Evolutionary conservation across 768 basidiomycete species (phyloP).

Genomic region (Lactifluus echinatus): DNA sequence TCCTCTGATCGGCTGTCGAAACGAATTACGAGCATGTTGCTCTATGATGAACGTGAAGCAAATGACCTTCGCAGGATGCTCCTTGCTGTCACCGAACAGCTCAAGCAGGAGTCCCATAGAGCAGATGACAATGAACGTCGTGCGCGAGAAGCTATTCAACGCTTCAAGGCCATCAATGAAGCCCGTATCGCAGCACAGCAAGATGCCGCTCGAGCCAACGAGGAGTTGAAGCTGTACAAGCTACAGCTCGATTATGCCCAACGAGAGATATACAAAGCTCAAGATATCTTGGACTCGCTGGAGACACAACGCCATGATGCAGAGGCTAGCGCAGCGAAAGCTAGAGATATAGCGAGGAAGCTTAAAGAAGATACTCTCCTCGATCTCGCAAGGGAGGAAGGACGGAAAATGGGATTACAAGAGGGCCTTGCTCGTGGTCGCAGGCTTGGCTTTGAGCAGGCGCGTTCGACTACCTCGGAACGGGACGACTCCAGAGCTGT

Average conservation of each 20-base stretch:
- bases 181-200: conserved; percentile 27
- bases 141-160: conserved; percentile 26
- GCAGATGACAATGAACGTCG: conserved; percentile 30
- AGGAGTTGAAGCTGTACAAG: conserved; percentile 51
- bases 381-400: conserved; percentile 45
- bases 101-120: conserved; percentile 32
- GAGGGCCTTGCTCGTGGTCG: conserved; percentile 38
- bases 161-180: conserved; percentile 28
- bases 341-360: conserved; percentile 38
- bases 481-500: background rate
- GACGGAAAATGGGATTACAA: conserved; percentile 41
- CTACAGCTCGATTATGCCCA: conserved; percentile 51
- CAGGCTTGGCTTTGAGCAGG: conserved; percentile 26
- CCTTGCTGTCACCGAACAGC: conserved; percentile 31
- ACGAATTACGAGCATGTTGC: conserved; percentile 23
- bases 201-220: conserved; percentile 28
- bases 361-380: conserved; percentile 40
- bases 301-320: conserved; percentile 42
- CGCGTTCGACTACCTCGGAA: conserved; percentile 16
- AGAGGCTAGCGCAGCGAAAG: conserved; percentile 37
- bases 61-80: conserved; percentile 33
- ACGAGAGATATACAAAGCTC: conserved; percentile 47
- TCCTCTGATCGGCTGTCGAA: conserved; percentile 18
- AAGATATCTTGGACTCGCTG: conserved; percentile 40
- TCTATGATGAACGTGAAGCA: conserved; percentile 35